phyloP scores from a whole-genome alignment of 2,329 filamentous ascomycete species.

The Endocalyx cinctus region DNA sequence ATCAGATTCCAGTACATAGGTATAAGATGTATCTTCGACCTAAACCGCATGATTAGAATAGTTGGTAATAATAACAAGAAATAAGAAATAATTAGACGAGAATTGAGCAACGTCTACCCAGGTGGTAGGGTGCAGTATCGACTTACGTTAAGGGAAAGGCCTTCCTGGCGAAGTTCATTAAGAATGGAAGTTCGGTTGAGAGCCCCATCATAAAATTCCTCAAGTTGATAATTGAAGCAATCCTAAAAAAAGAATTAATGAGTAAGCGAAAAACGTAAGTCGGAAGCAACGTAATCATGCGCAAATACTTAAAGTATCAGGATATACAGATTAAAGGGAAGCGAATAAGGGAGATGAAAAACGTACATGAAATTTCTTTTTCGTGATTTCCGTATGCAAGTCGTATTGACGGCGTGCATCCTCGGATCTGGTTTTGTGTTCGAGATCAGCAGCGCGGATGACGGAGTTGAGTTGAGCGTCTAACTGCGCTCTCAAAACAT shows the following conservation, averaged over 20 bases:
- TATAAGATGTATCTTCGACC: constrained; percentile 22
- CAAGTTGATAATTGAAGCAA: constrained; percentile 20
- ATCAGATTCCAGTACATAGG: constrained; percentile 18
- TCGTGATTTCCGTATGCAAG: constrained; percentile 31
- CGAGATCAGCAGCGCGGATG: constrained; percentile 21
- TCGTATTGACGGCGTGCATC: constrained; percentile 29
- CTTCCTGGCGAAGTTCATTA: constrained; percentile 22
- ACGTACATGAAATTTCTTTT: constrained; percentile 37
- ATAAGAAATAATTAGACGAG: neutral
- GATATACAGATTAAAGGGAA: constrained; percentile 18
- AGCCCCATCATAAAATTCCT: constrained; percentile 23
- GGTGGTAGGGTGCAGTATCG: neutral
- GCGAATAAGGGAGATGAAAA: constrained; percentile 13
- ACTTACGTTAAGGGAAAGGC: constrained; percentile 22
- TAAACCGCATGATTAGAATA: constrained; percentile 12
- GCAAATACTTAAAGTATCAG: no score
- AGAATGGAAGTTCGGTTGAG: constrained; percentile 23
- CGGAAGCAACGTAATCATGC: no score
- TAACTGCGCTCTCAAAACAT: constrained; percentile 47
- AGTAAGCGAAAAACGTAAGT: neutral
- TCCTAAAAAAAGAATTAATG: constrained; percentile 17
- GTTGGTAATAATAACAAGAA: constrained; percentile 3
- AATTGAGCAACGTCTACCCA: no score
- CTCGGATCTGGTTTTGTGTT: constrained; percentile 27
- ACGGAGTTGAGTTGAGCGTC: constrained; percentile 34